Evolutionary conservation across 345 rosid genomes (phyloP).

Genomic region (Salix caprea): DNA sequence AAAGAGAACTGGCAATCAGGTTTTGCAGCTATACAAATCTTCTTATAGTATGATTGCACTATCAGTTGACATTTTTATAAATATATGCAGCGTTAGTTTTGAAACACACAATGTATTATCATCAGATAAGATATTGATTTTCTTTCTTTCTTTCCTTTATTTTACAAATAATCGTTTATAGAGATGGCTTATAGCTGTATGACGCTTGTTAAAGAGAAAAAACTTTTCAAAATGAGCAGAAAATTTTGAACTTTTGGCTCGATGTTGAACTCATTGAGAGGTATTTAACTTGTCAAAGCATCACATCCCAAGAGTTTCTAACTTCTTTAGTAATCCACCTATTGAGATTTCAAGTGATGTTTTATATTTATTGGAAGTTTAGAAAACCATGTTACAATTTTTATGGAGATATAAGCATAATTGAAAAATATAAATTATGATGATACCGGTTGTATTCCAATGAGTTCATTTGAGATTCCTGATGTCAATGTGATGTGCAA

Average conservation of each 20-base stretch:
- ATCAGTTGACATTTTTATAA: not conserved
- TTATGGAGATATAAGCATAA: not conserved
- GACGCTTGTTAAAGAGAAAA: not conserved
- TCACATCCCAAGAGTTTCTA: no score
- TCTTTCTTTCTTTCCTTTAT: not conserved
- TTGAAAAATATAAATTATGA: not conserved
- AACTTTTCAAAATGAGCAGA: not conserved
- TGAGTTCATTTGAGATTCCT: not conserved
- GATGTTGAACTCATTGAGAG: not conserved
- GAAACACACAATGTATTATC: not conserved
- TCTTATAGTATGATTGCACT: not conserved
- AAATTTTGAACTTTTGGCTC: not conserved
- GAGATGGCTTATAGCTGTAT: not conserved
- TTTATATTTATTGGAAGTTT: not conserved
- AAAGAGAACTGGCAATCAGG: constrained; percentile 92
- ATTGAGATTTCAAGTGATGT: not conserved
- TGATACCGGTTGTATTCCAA: not conserved
- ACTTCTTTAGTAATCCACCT: not conserved
- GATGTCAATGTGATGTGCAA: not conserved
- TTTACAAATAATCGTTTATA: not conserved
- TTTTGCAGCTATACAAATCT: constrained; percentile 8
- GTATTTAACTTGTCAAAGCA: not conserved
- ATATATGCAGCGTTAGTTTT: not conserved
- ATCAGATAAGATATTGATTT: not conserved
- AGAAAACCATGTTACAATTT: not conserved